Percentiles rank a stretch among this genome's conserved stretches.
phyloP scores from a whole-genome alignment of 2,329 filamentous ascomycete species.

The Claviceps lovelessii region DNA sequence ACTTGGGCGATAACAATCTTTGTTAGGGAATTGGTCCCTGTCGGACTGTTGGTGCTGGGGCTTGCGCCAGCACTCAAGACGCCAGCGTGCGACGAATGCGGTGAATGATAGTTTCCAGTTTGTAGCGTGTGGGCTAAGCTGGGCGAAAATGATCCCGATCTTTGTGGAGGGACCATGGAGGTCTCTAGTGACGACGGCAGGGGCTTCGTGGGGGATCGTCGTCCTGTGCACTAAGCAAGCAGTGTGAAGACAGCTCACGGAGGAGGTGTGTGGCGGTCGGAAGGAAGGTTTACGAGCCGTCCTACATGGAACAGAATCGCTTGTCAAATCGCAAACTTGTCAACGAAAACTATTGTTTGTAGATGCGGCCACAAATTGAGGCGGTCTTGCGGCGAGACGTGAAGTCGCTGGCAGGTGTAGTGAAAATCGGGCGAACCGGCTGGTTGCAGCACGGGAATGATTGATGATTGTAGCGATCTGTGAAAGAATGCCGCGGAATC shows the following conservation, averaged over 20 bases:
- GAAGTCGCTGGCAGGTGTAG: background rate
- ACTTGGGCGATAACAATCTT: conserved; percentile 95
- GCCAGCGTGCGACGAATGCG: conserved; percentile 42
- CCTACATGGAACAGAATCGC: conserved; percentile 20
- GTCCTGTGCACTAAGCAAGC: conserved; percentile 16
- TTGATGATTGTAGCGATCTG: background rate
- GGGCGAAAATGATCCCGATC: conserved; percentile 51
- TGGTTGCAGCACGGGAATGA: background rate
- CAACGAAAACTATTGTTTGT: background rate
- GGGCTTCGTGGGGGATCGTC: conserved; percentile 19
- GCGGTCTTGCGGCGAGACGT: background rate
- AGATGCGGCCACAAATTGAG: background rate
- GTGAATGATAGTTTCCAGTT: conserved; percentile 41
- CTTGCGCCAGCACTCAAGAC: conserved; percentile 46
- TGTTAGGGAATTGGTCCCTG: conserved; percentile 53
- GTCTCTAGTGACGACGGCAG: conserved; percentile 23
- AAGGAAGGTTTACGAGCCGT: conserved; percentile 13
- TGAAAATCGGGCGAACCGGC: background rate
- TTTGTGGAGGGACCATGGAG: conserved; percentile 45
- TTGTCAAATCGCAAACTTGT: conserved; percentile 5
- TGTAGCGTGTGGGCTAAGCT: conserved; percentile 44
- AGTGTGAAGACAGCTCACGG: conserved; percentile 21
- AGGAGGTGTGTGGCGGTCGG: conserved; percentile 14
- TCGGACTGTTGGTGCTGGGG: conserved; percentile 48
- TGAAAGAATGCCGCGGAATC: conserved; percentile 13